phyloP scores from a whole-genome alignment of 306 rosid species.

The Echinosophora koreensis region DNA sequence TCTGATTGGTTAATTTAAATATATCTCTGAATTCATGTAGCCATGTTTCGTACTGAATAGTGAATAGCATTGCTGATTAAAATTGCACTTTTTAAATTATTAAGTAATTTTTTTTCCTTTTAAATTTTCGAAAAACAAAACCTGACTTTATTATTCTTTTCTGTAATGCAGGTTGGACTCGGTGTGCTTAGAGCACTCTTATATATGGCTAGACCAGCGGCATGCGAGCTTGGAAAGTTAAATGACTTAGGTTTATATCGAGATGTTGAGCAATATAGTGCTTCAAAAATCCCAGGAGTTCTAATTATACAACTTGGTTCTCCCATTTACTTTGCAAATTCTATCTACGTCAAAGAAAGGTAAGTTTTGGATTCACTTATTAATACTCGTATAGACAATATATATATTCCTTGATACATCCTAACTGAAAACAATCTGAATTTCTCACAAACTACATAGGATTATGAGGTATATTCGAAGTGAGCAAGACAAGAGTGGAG shows the following conservation, averaged over 20 bases:
- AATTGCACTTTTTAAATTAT: not conserved
- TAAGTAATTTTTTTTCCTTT: too few species aligned
- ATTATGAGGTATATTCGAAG: constrained; percentile 74
- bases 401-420: not conserved
- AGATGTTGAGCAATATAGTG: constrained; percentile 73
- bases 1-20: too few species aligned
- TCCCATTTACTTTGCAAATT: constrained; percentile 84
- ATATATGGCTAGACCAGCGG: constrained; percentile 85
- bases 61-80: too few species aligned
- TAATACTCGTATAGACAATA: not conserved
- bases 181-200: constrained; percentile 76
- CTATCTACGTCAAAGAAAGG: constrained; percentile 80
- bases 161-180: constrained; percentile 65
- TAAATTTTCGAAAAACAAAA: too few species aligned
- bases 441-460: constrained; percentile 53
- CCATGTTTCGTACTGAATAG: too few species aligned
- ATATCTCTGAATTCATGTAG: too few species aligned
- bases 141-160: not conserved
- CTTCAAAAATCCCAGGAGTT: constrained; percentile 57
- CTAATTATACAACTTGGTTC: constrained; percentile 80
- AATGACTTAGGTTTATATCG: constrained; percentile 60
- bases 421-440: not conserved
- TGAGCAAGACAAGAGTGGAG: constrained; percentile 53
- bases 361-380: constrained; percentile 28
- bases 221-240: constrained; percentile 81